Conservation (phyloP, 805 yeast species). For the Kuraishia cidri region DNA sequence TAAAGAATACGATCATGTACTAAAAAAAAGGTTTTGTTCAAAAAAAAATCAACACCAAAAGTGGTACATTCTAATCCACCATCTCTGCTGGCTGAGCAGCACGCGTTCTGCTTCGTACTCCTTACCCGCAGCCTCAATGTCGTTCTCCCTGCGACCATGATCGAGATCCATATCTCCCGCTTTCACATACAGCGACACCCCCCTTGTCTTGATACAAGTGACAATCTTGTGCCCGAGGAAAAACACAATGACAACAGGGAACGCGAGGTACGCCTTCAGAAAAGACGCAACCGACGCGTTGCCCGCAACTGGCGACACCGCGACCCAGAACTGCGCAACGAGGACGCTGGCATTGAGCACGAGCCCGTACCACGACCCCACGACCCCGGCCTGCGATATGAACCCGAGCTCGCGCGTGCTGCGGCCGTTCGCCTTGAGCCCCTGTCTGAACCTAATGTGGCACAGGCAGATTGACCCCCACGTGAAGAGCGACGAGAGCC, state of each 20-base stretch:
- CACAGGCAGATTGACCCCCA: constrained; percentile 39
- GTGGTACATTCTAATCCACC: constrained; percentile 22
- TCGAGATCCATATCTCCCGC: constrained; percentile 12
- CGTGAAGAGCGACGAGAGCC: constrained; percentile 36
- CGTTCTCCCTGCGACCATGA: constrained; percentile 10
- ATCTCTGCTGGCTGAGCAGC: constrained; percentile 18
- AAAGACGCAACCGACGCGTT: constrained; percentile 24
- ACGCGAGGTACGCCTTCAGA: constrained; percentile 36
- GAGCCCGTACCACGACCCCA: constrained; percentile 31
- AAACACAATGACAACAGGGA: constrained; percentile 31
- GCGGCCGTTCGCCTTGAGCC: constrained; percentile 32
- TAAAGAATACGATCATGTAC: too few relatives aligned
- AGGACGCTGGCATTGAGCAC: constrained; percentile 25
- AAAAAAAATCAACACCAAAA: constrained; percentile 33
- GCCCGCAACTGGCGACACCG: constrained; percentile 28
- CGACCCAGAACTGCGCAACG: constrained; percentile 38
- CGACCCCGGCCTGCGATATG: constrained; percentile 30
- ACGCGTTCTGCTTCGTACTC: constrained; percentile 39
- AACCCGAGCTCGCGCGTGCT: constrained; percentile 29
- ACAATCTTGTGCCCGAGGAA: constrained; percentile 32
- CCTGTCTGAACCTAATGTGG: constrained; percentile 35
- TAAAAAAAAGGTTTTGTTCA: too few relatives aligned
- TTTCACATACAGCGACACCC: constrained; percentile 8
- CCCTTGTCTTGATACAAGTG: constrained; percentile 4
- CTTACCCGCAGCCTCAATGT: constrained; percentile 9